These are phyloP conservation scores for Camelina hispida DNA, from an alignment of 345 rosid species.

Conservation along the genomic window DNA sequence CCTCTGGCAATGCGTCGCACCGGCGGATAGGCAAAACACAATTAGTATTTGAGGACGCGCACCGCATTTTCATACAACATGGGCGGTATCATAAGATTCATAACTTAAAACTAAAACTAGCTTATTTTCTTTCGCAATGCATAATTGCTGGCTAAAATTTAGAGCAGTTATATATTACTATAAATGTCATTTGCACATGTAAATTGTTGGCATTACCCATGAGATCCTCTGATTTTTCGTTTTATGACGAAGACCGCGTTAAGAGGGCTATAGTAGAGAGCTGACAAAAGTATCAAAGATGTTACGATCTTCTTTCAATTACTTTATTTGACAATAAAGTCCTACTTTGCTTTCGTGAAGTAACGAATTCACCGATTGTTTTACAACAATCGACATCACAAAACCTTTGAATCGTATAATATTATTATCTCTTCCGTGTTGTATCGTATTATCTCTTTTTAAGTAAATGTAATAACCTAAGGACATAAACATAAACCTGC, in stretches of 20 bases:
- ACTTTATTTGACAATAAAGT: neutral
- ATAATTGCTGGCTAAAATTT: neutral
- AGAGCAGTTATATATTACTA: neutral
- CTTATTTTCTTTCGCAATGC: neutral
- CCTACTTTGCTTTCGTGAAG: neutral
- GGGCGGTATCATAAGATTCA: neutral
- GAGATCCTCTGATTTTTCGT: neutral
- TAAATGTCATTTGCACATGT: neutral
- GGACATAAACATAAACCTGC: conserved; percentile 1
- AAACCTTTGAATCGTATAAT: too few relatives aligned
- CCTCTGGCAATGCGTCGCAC: conserved; percentile 93
- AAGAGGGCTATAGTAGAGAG: too few relatives aligned
- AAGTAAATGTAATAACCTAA: neutral
- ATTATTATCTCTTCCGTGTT: too few relatives aligned
- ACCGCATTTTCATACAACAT: neutral
- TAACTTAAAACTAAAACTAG: neutral
- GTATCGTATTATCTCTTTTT: neutral
- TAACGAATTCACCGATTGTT: neutral
- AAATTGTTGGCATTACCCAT: neutral
- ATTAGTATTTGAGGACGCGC: conserved; percentile 49
- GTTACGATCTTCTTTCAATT: too few relatives aligned
- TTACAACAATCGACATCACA: too few relatives aligned
- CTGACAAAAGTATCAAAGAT: too few relatives aligned
- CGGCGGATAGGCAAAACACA: conserved; percentile 60
- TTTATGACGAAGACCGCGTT: neutral